Percentiles rank a stretch among this genome's conserved stretches.
Conservation (phyloP, 805 yeast species). For the Wickerhamomyces hampshirensis region DNA sequence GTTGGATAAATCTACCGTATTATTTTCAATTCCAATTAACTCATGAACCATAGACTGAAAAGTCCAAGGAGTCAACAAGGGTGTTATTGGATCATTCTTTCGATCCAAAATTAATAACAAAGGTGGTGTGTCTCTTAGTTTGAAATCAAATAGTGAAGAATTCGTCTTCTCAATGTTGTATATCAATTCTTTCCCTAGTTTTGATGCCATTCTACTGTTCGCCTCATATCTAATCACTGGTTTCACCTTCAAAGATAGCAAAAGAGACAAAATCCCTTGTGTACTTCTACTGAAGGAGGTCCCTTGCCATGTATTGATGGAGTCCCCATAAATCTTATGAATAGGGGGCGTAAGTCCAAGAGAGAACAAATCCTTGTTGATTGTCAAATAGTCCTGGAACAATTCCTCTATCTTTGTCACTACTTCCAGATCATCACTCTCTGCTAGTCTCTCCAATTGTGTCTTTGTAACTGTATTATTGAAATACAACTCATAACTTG, state of each 20-base stretch:
- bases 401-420: slow-evolving; percentile 74
- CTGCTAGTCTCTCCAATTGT: slow-evolving; percentile 83
- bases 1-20: slow-evolving; percentile 63
- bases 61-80: slow-evolving; percentile 93
- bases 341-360: slow-evolving; percentile 25
- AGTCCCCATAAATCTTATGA: slow-evolving; percentile 30
- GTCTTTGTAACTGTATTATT: slow-evolving; percentile 71
- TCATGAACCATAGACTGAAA: slow-evolving; percentile 98
- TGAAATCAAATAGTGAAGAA: slow-evolving; percentile 64
- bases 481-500: slow-evolving; percentile 71
- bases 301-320: slow-evolving; percentile 42
- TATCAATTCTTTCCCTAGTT: slow-evolving; percentile 63
- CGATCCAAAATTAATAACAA: slow-evolving; percentile 75
- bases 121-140: slow-evolving; percentile 63
- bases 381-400: slow-evolving; percentile 75
- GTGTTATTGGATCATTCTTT: slow-evolving; percentile 88
- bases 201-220: slow-evolving; percentile 58
- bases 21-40: slow-evolving; percentile 74
- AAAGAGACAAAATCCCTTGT: slow-evolving; percentile 46
- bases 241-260: slow-evolving; percentile 68
- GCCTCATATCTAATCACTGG: slow-evolving; percentile 79
- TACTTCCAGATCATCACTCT: slow-evolving; percentile 81
- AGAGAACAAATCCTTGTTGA: slow-evolving; percentile 65
- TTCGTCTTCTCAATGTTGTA: slow-evolving; percentile 51
- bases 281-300: slow-evolving; percentile 36